phyloP scores from a whole-genome alignment of 495 filamentous ascomycete genomes.

The Neurospora intermedia region DNA sequence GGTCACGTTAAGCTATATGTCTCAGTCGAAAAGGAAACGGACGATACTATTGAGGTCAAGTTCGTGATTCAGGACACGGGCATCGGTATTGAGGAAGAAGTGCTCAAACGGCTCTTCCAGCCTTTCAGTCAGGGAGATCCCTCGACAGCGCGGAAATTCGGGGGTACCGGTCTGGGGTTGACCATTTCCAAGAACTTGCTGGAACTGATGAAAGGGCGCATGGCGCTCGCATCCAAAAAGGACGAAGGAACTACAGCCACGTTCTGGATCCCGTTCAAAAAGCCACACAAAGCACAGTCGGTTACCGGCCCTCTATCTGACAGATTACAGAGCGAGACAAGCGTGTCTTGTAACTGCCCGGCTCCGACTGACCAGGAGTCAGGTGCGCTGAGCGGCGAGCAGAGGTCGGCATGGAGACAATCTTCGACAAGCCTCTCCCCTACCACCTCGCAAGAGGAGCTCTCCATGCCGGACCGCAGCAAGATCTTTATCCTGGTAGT shows the following conservation, averaged over 20 bases:
- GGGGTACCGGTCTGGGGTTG: constrained; percentile 71
- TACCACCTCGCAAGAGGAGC: constrained; percentile 23
- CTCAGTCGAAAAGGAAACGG: constrained; percentile 34
- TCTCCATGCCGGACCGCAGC: constrained; percentile 36
- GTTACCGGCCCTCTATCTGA: constrained; percentile 43
- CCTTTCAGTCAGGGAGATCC: constrained; percentile 82
- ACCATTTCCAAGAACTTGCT: constrained; percentile 72
- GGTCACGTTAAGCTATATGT: constrained; percentile 53
- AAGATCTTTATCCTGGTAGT: constrained; percentile 58
- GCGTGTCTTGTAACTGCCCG: constrained; percentile 46
- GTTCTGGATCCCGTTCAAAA: constrained; percentile 61
- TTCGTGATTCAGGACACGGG: constrained; percentile 71
- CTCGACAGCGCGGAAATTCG: constrained; percentile 63
- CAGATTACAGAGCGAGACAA: constrained; percentile 50
- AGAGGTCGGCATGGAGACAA: constrained; percentile 20
- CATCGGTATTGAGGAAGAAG: constrained; percentile 72
- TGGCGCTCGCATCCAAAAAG: constrained; percentile 49
- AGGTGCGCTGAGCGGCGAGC: constrained; percentile 15
- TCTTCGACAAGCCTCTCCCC: constrained; percentile 22
- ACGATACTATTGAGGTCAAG: constrained; percentile 38
- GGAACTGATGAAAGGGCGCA: constrained; percentile 71
- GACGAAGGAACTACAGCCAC: constrained; percentile 52
- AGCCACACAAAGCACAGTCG: constrained; percentile 24
- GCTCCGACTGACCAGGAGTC: constrained; percentile 9
- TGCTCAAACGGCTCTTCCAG: constrained; percentile 63